A percentile compares a stretch with the other conserved stretches of the same genome.
phyloP scores from a whole-genome alignment of 2,329 filamentous ascomycete genomes.

The Chaetomiaceae sp. region DNA sequence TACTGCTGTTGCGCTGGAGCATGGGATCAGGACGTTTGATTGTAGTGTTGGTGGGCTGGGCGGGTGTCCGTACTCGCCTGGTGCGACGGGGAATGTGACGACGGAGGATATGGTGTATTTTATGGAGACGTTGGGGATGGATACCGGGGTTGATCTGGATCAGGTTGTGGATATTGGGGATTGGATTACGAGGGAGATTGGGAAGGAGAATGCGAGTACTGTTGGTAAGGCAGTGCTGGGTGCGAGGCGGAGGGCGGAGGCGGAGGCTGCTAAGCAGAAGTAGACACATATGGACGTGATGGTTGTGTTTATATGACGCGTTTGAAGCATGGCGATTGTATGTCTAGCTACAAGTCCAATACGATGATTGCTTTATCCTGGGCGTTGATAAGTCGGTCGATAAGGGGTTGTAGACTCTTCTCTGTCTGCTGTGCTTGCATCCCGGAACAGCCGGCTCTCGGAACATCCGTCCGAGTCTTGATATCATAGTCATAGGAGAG shows the following conservation, averaged over 20 bases:
- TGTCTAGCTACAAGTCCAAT: no score
- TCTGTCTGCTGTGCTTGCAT: no score
- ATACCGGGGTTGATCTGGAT: constrained; percentile 68
- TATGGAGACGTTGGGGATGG: constrained; percentile 67
- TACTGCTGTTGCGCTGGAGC: constrained; percentile 69
- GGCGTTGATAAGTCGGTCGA: no score
- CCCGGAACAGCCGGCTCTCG: no score
- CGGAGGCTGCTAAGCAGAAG: neutral
- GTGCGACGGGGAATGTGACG: constrained; percentile 80
- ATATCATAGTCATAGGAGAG: no score
- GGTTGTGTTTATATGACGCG: neutral
- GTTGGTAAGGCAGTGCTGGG: constrained; percentile 63
- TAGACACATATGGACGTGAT: neutral
- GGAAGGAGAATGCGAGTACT: constrained; percentile 58
- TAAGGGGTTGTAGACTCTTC: no score
- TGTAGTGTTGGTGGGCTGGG: constrained; percentile 75
- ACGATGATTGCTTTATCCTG: no score
- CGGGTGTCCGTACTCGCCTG: constrained; percentile 80
- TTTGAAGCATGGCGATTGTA: no score
- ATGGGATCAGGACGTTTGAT: constrained; percentile 76
- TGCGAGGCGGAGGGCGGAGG: constrained; percentile 34
- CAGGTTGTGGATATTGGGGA: constrained; percentile 63
- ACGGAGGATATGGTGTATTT: constrained; percentile 83
- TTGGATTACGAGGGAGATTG: constrained; percentile 65
- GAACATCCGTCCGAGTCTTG: no score